Evolutionary conservation across 805 yeast genomes (phyloP), one percentile per base, ranked within the genome.

Genomic region (Kodamaea hsintzibuensis): DNA sequence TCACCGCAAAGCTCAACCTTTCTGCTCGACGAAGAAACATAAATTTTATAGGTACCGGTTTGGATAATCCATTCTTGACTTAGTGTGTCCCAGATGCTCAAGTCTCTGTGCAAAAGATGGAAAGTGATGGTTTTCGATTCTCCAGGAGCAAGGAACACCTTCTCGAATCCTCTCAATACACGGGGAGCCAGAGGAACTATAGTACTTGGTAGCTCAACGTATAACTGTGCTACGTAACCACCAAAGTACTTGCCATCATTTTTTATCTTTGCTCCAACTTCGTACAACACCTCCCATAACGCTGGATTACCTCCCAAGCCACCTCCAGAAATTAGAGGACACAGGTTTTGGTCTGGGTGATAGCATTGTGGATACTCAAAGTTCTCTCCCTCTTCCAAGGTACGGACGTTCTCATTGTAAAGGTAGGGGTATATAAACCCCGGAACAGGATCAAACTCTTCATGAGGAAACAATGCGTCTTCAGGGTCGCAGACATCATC

Each of bases 241-340:
- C 85, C 86, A 14, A 65, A 67, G 30, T 63, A 61, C 7, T 69
- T 67, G 0, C 87, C 87, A 19, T 70, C 74, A 57, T 83, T 82
- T 43, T 71, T 68, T n/a, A 82, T 74, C 17, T 62, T 66, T 1
- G 78, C 83, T 35, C 68, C 66, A 2, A 81, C 81, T 48, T 73
- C 64, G 59, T 80, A 80, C 46, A 80, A 66, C 1, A 69, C 69
- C 44, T 82, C 82, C 86, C 86, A 84, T 39, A 83, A 70, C 0
- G 81, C 85, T 5, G 83, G 83, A 62, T 83, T 82, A 1, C 88
- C 87, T 0, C 86, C 87, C 17, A 79, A 57, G 0, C 81, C 82
- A 17, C 88, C 88, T 7, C 80, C 79, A 2, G 73, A 64, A 13
- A 74, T 57, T 1, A 77, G 74, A 0, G 78, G 78, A 38, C 64